Conservation (phyloP, 2,329 filamentous ascomycete genomes). For the Aspergillus glaucus region DNA sequence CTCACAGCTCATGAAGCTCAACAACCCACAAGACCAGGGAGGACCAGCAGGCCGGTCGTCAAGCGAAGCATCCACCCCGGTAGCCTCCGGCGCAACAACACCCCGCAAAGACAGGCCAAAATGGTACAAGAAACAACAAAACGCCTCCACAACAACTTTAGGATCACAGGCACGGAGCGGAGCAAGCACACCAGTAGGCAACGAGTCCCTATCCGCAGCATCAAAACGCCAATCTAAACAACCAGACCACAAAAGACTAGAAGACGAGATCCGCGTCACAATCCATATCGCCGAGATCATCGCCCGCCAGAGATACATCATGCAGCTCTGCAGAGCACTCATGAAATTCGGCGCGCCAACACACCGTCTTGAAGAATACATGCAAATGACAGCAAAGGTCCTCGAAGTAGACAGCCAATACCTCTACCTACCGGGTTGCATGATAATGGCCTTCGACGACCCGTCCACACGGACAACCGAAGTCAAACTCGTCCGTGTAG, state of each 20-base stretch:
- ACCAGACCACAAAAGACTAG: slow-evolving; percentile 15
- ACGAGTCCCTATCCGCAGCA: slow-evolving; percentile 21
- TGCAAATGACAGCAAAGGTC: slow-evolving; percentile 83
- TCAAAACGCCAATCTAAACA: slow-evolving; percentile 20
- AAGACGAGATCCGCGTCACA: slow-evolving; percentile 52
- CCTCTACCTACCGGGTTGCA: slow-evolving; percentile 82
- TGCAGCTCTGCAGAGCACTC: slow-evolving; percentile 75
- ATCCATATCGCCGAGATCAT: slow-evolving; percentile 63
- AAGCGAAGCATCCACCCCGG: slow-evolving; percentile 7
- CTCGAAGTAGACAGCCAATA: slow-evolving; percentile 86
- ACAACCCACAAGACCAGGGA: slow-evolving; percentile 10
- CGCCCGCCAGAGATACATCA: slow-evolving; percentile 72
- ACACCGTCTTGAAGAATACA: slow-evolving; percentile 82
- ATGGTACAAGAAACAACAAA: slow-evolving; percentile 29
- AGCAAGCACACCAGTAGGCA: slow-evolving; percentile 23
- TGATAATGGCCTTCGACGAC: slow-evolving; percentile 83
- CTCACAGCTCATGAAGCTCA: slow-evolving; percentile 26
- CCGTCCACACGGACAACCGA: slow-evolving; percentile 41
- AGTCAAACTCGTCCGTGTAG: slow-evolving; percentile 39
- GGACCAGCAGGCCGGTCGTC: slow-evolving; percentile 3
- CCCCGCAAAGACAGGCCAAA: slow-evolving; percentile 13
- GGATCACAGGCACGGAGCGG: slow-evolving; percentile 16
- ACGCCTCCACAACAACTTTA: slow-evolving; percentile 19
- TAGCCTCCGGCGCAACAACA: neutral
- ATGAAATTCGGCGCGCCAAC: slow-evolving; percentile 91